A percentile compares a stretch with the other conserved stretches of the same genome.
These are phyloP conservation scores for Blastocystis hominis DNA, from an alignment of 352 stramenopile genomes.

Conservation along the genomic window DNA sequence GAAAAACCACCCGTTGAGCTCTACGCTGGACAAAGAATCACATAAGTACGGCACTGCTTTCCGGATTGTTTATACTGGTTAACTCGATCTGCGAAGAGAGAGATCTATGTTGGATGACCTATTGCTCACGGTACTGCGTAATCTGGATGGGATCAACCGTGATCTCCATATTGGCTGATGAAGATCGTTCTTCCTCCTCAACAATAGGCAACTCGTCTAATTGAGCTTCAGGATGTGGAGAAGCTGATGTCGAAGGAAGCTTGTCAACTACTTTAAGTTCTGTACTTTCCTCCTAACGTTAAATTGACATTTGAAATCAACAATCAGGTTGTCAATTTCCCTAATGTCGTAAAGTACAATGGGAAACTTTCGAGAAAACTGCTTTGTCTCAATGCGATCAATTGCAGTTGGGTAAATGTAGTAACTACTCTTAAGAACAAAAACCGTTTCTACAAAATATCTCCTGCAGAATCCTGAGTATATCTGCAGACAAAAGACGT, in stretches of 20 bases:
- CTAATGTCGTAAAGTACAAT: constrained; percentile 18
- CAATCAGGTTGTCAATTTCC: not conserved
- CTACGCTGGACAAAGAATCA: not conserved
- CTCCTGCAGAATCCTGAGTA: not conserved
- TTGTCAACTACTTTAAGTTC: not conserved
- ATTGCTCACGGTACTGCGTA: not conserved
- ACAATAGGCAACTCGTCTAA: not conserved
- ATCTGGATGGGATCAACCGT: not conserved
- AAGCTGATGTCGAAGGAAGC: not conserved
- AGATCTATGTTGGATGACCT: not conserved
- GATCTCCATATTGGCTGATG: not conserved
- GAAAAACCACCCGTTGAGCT: not conserved
- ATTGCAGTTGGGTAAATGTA: not conserved
- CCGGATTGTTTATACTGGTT: not conserved
- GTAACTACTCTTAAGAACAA: not conserved
- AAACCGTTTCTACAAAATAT: not conserved
- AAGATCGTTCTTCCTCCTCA: not conserved
- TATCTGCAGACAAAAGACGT: not conserved
- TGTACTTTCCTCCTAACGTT: not conserved
- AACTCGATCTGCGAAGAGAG: not conserved
- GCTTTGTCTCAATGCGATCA: not conserved
- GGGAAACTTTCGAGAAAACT: not conserved
- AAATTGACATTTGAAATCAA: not conserved
- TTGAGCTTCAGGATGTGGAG: not conserved
- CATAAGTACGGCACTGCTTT: not conserved